Base-by-base conservation (phyloP, 2,329 filamentous ascomycete species). In the Colletotrichum lindemuthianum region DNA sequence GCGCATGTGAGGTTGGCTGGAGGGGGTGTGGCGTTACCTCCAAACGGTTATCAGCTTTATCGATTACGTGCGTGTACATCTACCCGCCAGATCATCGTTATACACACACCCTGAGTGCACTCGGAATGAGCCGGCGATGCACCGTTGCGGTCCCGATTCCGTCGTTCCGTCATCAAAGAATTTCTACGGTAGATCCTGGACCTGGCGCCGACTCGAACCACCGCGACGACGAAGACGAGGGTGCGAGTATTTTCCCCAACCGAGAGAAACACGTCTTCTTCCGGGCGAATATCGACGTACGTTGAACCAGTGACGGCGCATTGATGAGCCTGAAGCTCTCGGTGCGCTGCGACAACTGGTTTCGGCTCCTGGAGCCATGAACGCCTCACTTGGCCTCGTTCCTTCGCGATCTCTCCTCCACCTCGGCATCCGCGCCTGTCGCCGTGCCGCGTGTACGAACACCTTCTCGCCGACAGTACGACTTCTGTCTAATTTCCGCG, bases 351-450 rank as follows among this genome's bases (percentile, higher is more conserved):
- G 32, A 58, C 60, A 15, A 52, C 44, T 53, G 48, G 48, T 24
- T 36, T 43, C 43, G 34, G 37, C 49, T 34, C 39, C 32, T 47
- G 60, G 52, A 59, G 60, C 67, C 57, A 67, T 68, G 67, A 68
- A 68, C 24, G 43, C 34, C 64, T 64, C 63, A 39, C 33, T 67
- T 49, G 43, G 53, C 39, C 64, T 68, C 54, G 40, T 67, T 37
- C 53, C 60, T n/a, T 52, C 50, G 45, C 60, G 65, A 57, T 54
- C 67, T 16, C 43, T 67, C 53, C 53, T 61, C 39, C 49, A 45
- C 8, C 52, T 59, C 36, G 67, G 67, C 44, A 57, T 67, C 45
- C 67, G 53, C 37, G 36, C 48, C 11, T 59, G 57, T 53, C 49
- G 47, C 47, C 53, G 43, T 15, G 16, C 49, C 8, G 36, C 48